Evolutionary conservation across 2,329 filamentous ascomycete species (phyloP).

Genomic region (Huntiella abstrusa): DNA sequence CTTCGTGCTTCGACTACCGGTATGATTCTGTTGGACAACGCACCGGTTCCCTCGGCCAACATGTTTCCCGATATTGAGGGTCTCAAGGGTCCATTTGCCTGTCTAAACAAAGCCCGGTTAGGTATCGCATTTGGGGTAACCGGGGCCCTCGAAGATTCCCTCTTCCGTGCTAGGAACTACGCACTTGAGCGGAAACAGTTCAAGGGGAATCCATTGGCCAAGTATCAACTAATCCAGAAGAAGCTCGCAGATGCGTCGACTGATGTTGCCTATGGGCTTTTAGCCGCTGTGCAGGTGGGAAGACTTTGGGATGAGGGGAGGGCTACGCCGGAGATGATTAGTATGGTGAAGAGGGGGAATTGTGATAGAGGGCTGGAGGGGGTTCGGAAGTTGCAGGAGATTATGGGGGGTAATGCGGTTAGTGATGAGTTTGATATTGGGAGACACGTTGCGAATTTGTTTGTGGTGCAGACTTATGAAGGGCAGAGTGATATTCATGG

Average conservation of each 20-base stretch:
- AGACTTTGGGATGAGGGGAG: conserved; percentile 83
- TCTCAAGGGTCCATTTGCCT: conserved; percentile 74
- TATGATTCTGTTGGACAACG: conserved; percentile 91
- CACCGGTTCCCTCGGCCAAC: conserved; percentile 72
- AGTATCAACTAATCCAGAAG: conserved; percentile 95
- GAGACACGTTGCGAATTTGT: conserved; percentile 85
- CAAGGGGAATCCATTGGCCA: conserved; percentile 84
- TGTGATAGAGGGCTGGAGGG: conserved; percentile 76
- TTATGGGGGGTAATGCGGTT: conserved; percentile 95
- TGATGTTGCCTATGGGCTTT: conserved; percentile 77
- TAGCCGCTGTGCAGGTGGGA: conserved; percentile 79
- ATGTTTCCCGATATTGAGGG: conserved; percentile 90
- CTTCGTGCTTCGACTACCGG: conserved; percentile 85
- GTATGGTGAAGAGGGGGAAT: conserved; percentile 92
- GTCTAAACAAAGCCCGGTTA: conserved; percentile 81
- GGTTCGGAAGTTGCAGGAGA: conserved; percentile 68
- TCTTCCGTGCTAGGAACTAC: conserved; percentile 63
- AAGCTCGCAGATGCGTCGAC: conserved; percentile 87
- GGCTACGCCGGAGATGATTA: conserved; percentile 78
- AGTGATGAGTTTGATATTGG: conserved; percentile 95
- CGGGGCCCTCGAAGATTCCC: conserved; percentile 83
- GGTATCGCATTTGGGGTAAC: conserved; percentile 90
- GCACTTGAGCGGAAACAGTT: conserved; percentile 90
- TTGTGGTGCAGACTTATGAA: conserved; percentile 95
- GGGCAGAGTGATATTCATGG: conserved; percentile 96